These are phyloP conservation scores for Chalciporus piperatus DNA, from an alignment of 768 basidiomycete genomes.

Conservation along the genomic window DNA sequence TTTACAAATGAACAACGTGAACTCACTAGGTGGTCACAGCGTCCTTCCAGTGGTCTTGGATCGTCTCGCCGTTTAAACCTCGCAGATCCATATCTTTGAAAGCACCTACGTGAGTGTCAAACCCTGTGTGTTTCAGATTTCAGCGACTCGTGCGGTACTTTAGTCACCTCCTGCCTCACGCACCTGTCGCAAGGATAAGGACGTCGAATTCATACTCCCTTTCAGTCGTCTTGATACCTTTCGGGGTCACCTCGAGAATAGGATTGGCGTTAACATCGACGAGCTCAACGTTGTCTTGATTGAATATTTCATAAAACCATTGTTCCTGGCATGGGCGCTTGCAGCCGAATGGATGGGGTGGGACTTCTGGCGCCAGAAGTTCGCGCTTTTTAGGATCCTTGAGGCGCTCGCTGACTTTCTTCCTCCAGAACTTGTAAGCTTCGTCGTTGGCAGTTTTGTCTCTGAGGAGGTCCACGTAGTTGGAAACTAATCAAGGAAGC, in stretches of 20 bases:
- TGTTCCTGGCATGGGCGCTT: slow-evolving; percentile 12
- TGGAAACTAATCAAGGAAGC: neutral
- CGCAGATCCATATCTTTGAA: slow-evolving; percentile 12
- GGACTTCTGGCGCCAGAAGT: slow-evolving; percentile 12
- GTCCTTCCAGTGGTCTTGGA: slow-evolving; percentile 16
- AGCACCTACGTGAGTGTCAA: slow-evolving; percentile 5
- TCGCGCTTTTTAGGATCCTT: slow-evolving; percentile 11
- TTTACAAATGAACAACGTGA: neutral
- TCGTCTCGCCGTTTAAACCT: slow-evolving; percentile 7
- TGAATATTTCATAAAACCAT: slow-evolving; percentile 11
- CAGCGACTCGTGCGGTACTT: neutral
- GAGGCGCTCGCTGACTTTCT: slow-evolving; percentile 11
- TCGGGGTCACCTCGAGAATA: slow-evolving; percentile 9
- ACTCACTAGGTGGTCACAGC: slow-evolving; percentile 15
- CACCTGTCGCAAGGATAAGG: slow-evolving; percentile 17
- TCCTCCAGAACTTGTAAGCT: slow-evolving; percentile 14
- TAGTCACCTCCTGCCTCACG: neutral
- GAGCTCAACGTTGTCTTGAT: slow-evolving; percentile 18
- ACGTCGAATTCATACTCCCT: slow-evolving; percentile 12
- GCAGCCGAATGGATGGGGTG: slow-evolving; percentile 7
- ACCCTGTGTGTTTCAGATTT: slow-evolving; percentile 1
- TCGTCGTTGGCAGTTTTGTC: slow-evolving; percentile 1
- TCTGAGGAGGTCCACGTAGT: slow-evolving; percentile 1
- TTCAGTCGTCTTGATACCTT: slow-evolving; percentile 6
- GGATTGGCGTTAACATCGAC: slow-evolving; percentile 5